phyloP scores from a whole-genome alignment of 2,329 filamentous ascomycete species.

The Penicillium sp. region DNA sequence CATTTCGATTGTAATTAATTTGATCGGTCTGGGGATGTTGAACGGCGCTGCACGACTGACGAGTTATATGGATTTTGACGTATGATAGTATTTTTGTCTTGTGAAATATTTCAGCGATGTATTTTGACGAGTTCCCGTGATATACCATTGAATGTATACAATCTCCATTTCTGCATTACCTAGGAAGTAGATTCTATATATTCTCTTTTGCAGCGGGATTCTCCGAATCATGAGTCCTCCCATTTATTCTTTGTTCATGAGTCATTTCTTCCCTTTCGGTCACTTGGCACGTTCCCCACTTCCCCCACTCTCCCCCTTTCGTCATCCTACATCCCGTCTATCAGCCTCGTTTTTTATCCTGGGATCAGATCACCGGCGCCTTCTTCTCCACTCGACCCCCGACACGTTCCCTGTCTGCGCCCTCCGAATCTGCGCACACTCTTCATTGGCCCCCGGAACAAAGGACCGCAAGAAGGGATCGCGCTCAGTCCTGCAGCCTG shows the following conservation, averaged over 20 bases:
- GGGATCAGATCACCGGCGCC: slow-evolving; percentile 8
- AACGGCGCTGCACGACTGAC: slow-evolving; percentile 5
- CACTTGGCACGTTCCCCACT: background rate
- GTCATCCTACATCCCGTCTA: slow-evolving; percentile 19
- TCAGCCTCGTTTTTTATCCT: slow-evolving; percentile 14
- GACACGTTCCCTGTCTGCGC: slow-evolving; percentile 1
- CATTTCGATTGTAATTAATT: no score
- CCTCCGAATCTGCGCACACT: slow-evolving; percentile 1
- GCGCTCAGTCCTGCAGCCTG: no score
- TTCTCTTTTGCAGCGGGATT: no score
- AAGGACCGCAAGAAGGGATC: background rate
- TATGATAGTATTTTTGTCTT: slow-evolving; percentile 1
- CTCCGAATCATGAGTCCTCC: no score
- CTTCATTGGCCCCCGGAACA: background rate
- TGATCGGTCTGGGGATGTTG: no score
- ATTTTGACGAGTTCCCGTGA: no score
- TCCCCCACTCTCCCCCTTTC: slow-evolving; percentile 10
- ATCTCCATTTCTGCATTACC: no score
- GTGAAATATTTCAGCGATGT: no score
- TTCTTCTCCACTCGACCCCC: background rate
- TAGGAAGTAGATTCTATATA: no score
- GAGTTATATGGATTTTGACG: slow-evolving; percentile 5
- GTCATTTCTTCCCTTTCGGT: no score
- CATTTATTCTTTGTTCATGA: no score
- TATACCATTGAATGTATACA: no score